Base-by-base conservation (phyloP, 305 asterid genomes). In the Caryopteris hybrid region DNA sequence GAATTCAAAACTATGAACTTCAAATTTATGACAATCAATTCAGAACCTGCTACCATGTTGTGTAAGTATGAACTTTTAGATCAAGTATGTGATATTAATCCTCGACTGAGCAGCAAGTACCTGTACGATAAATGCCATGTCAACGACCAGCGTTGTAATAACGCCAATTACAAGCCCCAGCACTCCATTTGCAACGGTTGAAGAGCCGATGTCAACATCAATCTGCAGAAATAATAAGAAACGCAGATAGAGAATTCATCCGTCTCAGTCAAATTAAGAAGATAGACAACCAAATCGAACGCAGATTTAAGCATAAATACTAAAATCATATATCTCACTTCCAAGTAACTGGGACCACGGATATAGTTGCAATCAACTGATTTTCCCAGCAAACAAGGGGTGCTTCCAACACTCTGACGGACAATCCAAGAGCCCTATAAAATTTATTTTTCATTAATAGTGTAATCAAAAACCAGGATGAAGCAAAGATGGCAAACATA, bases 381-480 rank as follows among this genome's bases (percentile, higher is more conserved):
- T 71, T 91, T 95, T 65, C 99, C 98, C 23, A 95, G 85, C 66
- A 95, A 78, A 79, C 99, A 95, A 51, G 97, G 96, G 61, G 87
- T 82, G 84, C 96, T 91, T 81, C 97, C 98, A 67, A 91, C 99
- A 76, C 99, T 95, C 80, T 91, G 99, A 25, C 98, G 99, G 39
- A 95, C 99, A 75, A 95, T 95, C 99, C 99, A 95, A 21, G 99
- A 95, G 53, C 99, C 99, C 98, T 95, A 71, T 53, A 72, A 34
- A 39, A 61, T 61, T 54, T 16, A 8, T 12, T 51, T 6, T 27
- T 41, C 42, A 55, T 46, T 34, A 38, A 25, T 42, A 57, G 33
- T 55, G 22, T 31, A 51, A 61, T n/a, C n/a, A n/a, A n/a, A n/a
- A n/a, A n/a, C n/a, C 61, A 38, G n/a, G 61, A 64, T 27, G 48